Percentiles rank a stretch among this genome's conserved stretches.
Evolutionary conservation across 345 rosid genomes (phyloP).

Genomic region (Populus alba): DNA sequence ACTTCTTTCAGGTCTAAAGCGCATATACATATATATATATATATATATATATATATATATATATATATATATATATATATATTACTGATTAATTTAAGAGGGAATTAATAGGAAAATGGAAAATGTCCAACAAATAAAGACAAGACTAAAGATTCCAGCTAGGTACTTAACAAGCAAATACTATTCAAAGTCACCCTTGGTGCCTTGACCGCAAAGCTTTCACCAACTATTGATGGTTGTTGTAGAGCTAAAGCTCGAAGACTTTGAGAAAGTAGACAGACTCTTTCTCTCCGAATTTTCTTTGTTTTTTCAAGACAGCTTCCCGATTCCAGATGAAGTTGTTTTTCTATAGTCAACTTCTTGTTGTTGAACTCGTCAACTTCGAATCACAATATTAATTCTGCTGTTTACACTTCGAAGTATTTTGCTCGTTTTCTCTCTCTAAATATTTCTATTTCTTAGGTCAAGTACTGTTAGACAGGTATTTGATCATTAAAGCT

Average conservation of each 20-base stretch:
- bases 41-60: too few relatives aligned
- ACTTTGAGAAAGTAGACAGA: not conserved
- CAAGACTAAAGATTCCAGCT: not conserved
- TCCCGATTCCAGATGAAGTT: not conserved
- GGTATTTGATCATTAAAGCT: too few relatives aligned
- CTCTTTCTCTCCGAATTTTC: not conserved
- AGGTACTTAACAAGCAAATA: not conserved
- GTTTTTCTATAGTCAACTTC: not conserved
- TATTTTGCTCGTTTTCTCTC: too few relatives aligned
- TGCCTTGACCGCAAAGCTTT: conserved; percentile 7
- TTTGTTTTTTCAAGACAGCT: not conserved
- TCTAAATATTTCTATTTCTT: too few relatives aligned
- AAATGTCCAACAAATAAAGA: not conserved
- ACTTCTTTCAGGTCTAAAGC: not conserved
- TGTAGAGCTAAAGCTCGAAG: not conserved
- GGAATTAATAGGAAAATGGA: not conserved
- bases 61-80: too few relatives aligned
- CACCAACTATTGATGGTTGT: conserved; percentile 7
- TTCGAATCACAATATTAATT: too few relatives aligned
- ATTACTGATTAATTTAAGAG: too few relatives aligned
- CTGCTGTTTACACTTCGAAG: too few relatives aligned
- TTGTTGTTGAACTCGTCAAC: too few relatives aligned
- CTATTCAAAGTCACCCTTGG: not conserved
- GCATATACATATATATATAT: too few relatives aligned
- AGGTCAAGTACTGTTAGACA: too few relatives aligned